Evolutionary conservation across 2,329 filamentous ascomycete species (phyloP).

Genomic region (Penicillium griseofulvum): DNA sequence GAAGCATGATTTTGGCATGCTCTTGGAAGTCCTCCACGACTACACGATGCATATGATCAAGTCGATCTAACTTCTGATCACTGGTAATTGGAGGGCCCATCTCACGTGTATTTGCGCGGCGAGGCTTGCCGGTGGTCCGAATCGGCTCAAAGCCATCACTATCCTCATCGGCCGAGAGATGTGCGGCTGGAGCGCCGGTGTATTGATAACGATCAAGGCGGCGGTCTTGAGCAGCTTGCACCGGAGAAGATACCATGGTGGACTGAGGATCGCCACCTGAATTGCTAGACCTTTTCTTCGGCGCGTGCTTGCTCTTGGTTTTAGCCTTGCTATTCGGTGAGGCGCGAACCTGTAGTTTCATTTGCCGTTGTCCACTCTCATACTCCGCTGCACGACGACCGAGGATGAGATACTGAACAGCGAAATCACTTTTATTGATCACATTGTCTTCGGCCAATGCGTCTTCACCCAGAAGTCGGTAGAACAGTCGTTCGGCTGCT

Average conservation of each 20-base stretch:
- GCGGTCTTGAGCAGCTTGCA: slow-evolving; percentile 48
- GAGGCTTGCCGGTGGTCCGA: slow-evolving; percentile 35
- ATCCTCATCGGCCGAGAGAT: slow-evolving; percentile 37
- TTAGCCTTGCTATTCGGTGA: slow-evolving; percentile 44
- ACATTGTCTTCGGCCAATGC: slow-evolving; percentile 70
- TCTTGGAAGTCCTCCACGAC: slow-evolving; percentile 50
- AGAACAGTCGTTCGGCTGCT: slow-evolving; percentile 81
- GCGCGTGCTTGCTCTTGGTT: slow-evolving; percentile 21
- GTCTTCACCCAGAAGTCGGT: slow-evolving; percentile 69
- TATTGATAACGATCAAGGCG: slow-evolving; percentile 30
- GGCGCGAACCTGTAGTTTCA: slow-evolving; percentile 56
- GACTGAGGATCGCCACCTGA: slow-evolving; percentile 57
- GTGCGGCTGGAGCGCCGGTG: slow-evolving; percentile 20
- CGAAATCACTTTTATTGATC: slow-evolving; percentile 64
- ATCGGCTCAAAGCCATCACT: slow-evolving; percentile 47
- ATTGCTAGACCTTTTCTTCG: slow-evolving; percentile 35
- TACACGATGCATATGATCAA: slow-evolving; percentile 44
- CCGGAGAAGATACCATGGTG: slow-evolving; percentile 66
- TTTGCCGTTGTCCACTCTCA: slow-evolving; percentile 39
- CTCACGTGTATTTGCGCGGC: slow-evolving; percentile 23
- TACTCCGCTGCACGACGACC: slow-evolving; percentile 50
- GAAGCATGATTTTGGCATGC: slow-evolving; percentile 44
- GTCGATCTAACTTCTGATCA: slow-evolving; percentile 41
- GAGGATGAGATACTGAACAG: slow-evolving; percentile 63
- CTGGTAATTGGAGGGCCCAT: slow-evolving; percentile 49